Evolutionary conservation across 148 eudicot species (phyloP).

Genomic region (Vaccinium macrocarpon): DNA sequence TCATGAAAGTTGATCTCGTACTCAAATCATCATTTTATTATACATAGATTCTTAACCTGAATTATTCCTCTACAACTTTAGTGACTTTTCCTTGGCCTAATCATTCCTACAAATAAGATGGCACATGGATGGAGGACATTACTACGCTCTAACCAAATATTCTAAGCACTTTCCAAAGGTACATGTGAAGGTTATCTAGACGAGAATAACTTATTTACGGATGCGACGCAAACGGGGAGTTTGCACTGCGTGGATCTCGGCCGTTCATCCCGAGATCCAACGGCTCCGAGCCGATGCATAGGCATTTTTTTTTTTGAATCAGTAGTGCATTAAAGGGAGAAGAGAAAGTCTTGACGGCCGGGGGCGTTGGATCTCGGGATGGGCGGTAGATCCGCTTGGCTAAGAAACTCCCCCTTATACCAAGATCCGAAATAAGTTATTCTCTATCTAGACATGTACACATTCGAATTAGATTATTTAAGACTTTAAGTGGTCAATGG

Average conservation of each 20-base stretch:
- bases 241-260: too few species aligned
- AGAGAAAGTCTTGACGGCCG: too few species aligned
- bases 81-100: not conserved
- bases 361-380: too few species aligned
- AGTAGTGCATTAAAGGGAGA: too few species aligned
- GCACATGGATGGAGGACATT: not conserved
- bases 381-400: too few species aligned
- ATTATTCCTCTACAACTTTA: not conserved
- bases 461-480: not conserved
- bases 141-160: not conserved
- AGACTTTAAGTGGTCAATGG: not conserved
- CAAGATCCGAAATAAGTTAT: too few species aligned
- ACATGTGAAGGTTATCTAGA: not conserved
- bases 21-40: not conserved
- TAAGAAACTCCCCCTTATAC: too few species aligned
- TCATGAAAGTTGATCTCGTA: slow-evolving; percentile 1
- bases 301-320: too few species aligned
- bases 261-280: too few species aligned
- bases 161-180: not conserved
- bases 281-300: too few species aligned
- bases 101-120: not conserved
- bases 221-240: too few species aligned
- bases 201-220: too few species aligned
- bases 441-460: not conserved
- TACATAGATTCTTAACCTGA: not conserved